Evolutionary conservation across 345 rosid species (phyloP), one percentile per base, ranked within the genome.

Genomic region (Aurinia saxatilis): DNA sequence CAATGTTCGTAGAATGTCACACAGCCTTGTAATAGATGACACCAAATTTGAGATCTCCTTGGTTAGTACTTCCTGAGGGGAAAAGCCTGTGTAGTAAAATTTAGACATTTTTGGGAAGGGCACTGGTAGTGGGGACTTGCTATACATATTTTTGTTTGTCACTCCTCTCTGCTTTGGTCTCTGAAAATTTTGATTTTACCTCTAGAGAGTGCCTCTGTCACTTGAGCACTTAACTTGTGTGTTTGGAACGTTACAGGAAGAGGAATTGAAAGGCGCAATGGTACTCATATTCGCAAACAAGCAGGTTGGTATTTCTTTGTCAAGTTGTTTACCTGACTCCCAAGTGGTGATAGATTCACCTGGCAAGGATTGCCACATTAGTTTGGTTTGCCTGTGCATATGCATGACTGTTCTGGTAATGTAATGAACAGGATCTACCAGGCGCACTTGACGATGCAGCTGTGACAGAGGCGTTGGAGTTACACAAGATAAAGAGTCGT

Each of bases 391-490:
- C n/a, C n/a, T 56, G 9, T 36, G 36, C 4, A 57, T 27, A 31
- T 16, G 29, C 31, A n/a, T 59, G 40, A 44, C n/a, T 5, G 9
- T 8, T 33, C 19, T 44, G 17, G 52, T 27, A 14, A 39, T 14
- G 36, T 23, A 9, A 25, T 29, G 5, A 8, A 44, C 61, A 68
- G 62, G 88, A 82, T 78, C 85, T 82, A 57, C 88, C 88, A 41
- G 88, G 81, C 49, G 88, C 85, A 54, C 75, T 82, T 30, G 88
- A 80, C 44, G 88, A 70, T 46, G 85, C 84, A 5, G 83, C 81
- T 60, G 79, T 82, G 46, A 76, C 85, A 1, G 84, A 78, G 63
- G 78, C 83, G 35, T 78, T 74, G 74, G 88, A 82, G 65, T 68
- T 74, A 66, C 90, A 80, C 69, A 84, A 84, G 75, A 74, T 81